Evolutionary conservation across 176 grass and related monocot genomes (phyloP).

Genomic region (Aegilops longissima): DNA sequence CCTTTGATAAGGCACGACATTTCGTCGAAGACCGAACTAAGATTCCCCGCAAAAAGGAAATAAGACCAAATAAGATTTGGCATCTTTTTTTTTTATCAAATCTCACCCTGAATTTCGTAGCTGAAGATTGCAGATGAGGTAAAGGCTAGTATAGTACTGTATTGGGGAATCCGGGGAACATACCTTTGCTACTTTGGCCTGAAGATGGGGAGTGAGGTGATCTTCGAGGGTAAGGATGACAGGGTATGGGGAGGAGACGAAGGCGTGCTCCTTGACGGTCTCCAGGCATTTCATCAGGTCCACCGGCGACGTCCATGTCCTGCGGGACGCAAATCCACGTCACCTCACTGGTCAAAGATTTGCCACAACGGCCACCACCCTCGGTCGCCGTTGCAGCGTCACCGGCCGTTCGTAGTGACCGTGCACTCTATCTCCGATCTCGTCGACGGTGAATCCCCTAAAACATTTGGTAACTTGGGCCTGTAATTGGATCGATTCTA

Average conservation of each 20-base stretch:
- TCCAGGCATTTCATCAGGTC: constrained; percentile 62
- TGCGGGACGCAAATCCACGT: constrained; percentile 25
- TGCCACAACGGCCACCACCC: neutral
- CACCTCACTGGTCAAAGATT: neutral
- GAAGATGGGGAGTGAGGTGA: constrained; percentile 68
- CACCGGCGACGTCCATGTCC: constrained; percentile 74
- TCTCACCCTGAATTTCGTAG: neutral
- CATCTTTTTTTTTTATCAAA: neutral
- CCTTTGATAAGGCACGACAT: neutral
- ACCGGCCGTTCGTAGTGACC: too few species aligned
- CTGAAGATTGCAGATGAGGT: neutral
- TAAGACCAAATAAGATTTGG: neutral
- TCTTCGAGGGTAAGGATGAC: constrained; percentile 95
- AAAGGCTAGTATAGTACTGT: neutral
- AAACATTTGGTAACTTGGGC: too few species aligned
- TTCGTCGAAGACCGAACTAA: neutral
- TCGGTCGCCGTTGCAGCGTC: too few species aligned
- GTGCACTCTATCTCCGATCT: too few species aligned
- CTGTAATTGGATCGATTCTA: neutral
- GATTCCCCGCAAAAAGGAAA: too few species aligned
- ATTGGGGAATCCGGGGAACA: neutral
- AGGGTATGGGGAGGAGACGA: constrained; percentile 61
- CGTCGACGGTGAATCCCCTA: too few species aligned
- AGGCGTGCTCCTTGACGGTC: constrained; percentile 70
- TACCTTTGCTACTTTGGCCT: constrained; percentile 71